phyloP scores from a whole-genome alignment of 768 basidiomycete genomes.

The Calocera viscosa region DNA sequence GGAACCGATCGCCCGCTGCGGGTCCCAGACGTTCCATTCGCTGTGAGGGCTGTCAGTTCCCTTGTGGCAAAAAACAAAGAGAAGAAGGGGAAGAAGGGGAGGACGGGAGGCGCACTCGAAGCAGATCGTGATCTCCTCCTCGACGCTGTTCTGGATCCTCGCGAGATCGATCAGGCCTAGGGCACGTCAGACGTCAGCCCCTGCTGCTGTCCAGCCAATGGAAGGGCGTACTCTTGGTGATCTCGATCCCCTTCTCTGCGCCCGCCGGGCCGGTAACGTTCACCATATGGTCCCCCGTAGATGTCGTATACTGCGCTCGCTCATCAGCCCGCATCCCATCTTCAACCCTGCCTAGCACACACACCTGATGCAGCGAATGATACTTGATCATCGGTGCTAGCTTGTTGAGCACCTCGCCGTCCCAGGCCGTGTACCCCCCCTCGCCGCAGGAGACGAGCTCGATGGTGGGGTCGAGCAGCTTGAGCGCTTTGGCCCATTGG shows the following conservation, averaged over 20 bases:
- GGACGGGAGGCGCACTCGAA: constrained; percentile 30
- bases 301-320: constrained; percentile 30
- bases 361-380: constrained; percentile 33
- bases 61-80: too few species aligned
- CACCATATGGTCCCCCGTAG: constrained; percentile 36
- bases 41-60: neutral
- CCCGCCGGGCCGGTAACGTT: constrained; percentile 45
- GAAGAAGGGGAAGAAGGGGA: neutral
- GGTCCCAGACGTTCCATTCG: constrained; percentile 44
- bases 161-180: constrained; percentile 38
- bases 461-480: constrained; percentile 44
- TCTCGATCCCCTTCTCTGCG: constrained; percentile 42
- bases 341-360: too few species aligned
- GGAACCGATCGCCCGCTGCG: constrained; percentile 35
- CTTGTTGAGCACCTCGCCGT: constrained; percentile 27
- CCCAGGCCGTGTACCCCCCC: constrained; percentile 28
- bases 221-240: constrained; percentile 30
- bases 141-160: constrained; percentile 18
- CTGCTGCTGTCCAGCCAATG: neutral
- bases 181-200: neutral
- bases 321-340: neutral
- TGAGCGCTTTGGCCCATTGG: constrained; percentile 51
- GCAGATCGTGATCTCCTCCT: constrained; percentile 26
- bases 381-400: constrained; percentile 38
- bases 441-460: constrained; percentile 45